A percentile compares a stretch with the other conserved stretches of the same genome.
Evolutionary conservation across 108 stramenopile genomes (phyloP).

Genomic region (Schizochytrium sp.): DNA sequence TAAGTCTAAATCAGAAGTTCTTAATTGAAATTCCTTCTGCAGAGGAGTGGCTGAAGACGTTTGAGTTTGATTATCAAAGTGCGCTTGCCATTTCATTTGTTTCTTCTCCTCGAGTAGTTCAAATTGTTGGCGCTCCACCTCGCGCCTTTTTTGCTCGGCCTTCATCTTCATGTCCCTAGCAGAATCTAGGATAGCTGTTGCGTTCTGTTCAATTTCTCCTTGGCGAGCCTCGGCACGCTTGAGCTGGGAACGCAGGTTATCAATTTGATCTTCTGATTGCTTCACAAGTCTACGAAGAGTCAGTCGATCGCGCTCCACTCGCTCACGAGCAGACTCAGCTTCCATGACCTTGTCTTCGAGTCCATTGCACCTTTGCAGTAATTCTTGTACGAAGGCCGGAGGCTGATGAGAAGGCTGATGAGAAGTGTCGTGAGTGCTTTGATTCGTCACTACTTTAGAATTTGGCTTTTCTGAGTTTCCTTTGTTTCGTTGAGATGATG

Average conservation of each 20-base stretch:
- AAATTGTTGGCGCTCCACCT: background rate
- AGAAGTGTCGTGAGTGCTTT: too few relatives aligned
- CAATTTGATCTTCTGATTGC: background rate
- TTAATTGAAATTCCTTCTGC: too few relatives aligned
- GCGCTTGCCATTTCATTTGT: too few relatives aligned
- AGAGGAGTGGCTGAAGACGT: too few relatives aligned
- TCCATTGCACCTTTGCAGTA: background rate
- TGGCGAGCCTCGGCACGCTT: slow-evolving; percentile 14
- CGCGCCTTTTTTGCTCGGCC: background rate
- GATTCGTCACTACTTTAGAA: too few relatives aligned
- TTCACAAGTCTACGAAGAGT: background rate
- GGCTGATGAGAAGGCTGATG: too few relatives aligned
- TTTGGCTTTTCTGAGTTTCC: too few relatives aligned
- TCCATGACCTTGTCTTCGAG: slow-evolving; percentile 12
- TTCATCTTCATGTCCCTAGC: background rate
- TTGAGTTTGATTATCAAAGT: too few relatives aligned
- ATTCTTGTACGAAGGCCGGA: background rate
- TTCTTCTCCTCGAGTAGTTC: background rate
- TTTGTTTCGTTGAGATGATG: too few relatives aligned
- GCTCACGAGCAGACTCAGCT: background rate
- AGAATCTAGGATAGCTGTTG: background rate
- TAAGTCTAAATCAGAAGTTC: too few relatives aligned
- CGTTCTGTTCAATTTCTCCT: background rate
- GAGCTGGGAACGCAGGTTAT: background rate
- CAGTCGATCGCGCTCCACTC: background rate